A percentile compares a stretch with the other conserved stretches of the same genome.
phyloP scores from a whole-genome alignment of 306 rosid species.

The Glycine soja region DNA sequence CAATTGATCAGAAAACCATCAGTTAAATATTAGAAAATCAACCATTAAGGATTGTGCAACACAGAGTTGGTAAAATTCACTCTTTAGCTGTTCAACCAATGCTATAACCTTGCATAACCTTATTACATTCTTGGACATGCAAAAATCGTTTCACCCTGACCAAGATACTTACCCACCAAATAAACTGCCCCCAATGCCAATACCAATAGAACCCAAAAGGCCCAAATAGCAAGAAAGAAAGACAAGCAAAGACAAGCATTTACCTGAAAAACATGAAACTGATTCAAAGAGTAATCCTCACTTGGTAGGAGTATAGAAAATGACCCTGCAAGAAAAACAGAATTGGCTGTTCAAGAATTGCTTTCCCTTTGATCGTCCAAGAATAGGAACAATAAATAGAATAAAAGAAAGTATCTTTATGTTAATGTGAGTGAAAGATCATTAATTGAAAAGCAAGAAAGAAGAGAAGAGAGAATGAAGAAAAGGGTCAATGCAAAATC shows the following conservation, averaged over 20 bases:
- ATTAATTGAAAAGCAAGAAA: conserved; percentile 2
- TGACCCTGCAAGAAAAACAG: conserved; percentile 37
- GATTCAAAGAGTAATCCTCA: conserved; percentile 29
- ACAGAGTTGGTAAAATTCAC: not conserved
- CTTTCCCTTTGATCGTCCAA: conserved; percentile 44
- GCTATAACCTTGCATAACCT: not conserved
- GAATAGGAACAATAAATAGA: conserved; percentile 35
- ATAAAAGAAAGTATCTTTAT: not conserved
- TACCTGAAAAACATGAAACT: conserved; percentile 52
- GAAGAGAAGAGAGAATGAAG: not conserved
- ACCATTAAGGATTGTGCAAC: not conserved
- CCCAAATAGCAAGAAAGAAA: not conserved
- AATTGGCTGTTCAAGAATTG: not conserved
- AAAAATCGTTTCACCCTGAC: conserved; percentile 2
- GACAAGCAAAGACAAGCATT: not conserved
- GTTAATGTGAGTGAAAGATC: not conserved
- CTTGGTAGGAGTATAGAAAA: conserved; percentile 6
- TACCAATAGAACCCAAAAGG: not conserved
- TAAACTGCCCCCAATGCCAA: not conserved
- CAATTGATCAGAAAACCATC: not conserved
- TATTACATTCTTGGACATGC: conserved; percentile 31
- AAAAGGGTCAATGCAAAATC: conserved; percentile 29
- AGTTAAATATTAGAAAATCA: not conserved
- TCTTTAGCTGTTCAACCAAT: not conserved
- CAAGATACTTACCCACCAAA: not conserved